Evolutionary conservation across 208 protist species (phyloP), one percentile per base, ranked within the genome.

Genomic region (Willaertia magna): DNA sequence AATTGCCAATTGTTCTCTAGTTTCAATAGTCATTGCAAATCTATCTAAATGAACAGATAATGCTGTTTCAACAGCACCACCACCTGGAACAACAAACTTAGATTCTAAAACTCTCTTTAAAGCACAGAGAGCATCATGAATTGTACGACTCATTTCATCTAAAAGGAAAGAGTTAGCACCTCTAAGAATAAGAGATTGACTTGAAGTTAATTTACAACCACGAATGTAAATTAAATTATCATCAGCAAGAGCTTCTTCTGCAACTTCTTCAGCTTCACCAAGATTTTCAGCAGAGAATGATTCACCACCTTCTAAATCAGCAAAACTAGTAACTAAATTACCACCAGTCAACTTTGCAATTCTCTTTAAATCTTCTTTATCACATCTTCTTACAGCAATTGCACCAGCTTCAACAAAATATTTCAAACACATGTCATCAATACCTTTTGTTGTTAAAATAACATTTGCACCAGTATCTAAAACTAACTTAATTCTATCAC

Each of bases 111-210:
- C 97, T 85, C 98, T 91, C 75, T 98, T 98, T 18, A 99, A 97
- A 34, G 98, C 97, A 93, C 97, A 99, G 6, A 99, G 89, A 12
- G 98, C 95, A 90, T 99, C 99, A 88, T 99, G 98, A 46, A 99
- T 87, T 2, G 96, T 94, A 42, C 96, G 94, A 90, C 98, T 95
- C 96, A 98, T 98, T 93, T 99, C 97, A 90, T 99, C 97, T 22
- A 98, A 92, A 89, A 98, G 94, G 76, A 97, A 95, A 85, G 93
- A 93, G 90, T 99, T 99, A 44, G 98, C 95, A 59, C 99, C 98
- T 79, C 98, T 94, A 76, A 99, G 95, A 42, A 99, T 92, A 85
- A 99, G 97, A 3, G 98, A 99, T 78, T 94, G 90, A 40, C 96
- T 94, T 34, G 93, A 88, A 30, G 91, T 95, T 51, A 85, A 86